Percentiles rank a stretch among this genome's conserved stretches.
Conservation (phyloP, 306 rosid genomes). For the Lotus japonicus region DNA sequence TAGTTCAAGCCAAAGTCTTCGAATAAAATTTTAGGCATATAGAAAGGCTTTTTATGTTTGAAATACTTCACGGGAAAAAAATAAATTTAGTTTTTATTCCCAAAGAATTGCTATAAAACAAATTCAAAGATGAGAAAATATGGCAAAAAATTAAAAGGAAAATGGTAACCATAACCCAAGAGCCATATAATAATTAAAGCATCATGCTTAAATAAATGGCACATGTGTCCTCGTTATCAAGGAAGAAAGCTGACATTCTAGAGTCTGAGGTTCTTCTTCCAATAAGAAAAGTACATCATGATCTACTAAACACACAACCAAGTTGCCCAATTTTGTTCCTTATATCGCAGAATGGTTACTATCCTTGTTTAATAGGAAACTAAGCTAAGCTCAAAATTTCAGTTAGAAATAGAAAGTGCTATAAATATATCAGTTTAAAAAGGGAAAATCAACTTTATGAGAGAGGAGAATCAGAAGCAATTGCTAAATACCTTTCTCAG, state of each 20-base stretch:
- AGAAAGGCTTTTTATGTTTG: neutral
- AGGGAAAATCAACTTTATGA: slow-evolving; percentile 8
- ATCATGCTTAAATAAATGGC: slow-evolving; percentile 2
- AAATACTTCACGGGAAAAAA: neutral
- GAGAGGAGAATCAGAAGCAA: slow-evolving; percentile 11
- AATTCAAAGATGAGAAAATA: too few species aligned
- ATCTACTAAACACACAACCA: slow-evolving; percentile 6
- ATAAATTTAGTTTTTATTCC: too few species aligned
- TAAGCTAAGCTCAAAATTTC: slow-evolving; percentile 13
- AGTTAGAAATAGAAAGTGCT: slow-evolving; percentile 6
- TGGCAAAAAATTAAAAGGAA: too few species aligned
- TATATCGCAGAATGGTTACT: neutral
- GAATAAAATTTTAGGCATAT: neutral
- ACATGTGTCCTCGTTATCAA: slow-evolving; percentile 1
- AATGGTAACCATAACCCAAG: too few species aligned
- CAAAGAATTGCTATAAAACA: too few species aligned
- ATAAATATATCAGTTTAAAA: slow-evolving; percentile 5
- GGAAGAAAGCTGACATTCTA: slow-evolving; percentile 2
- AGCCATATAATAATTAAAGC: neutral
- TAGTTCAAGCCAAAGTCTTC: too few species aligned
- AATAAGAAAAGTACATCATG: neutral
- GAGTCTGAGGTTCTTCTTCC: neutral
- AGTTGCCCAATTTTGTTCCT: neutral
- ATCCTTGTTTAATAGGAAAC: slow-evolving; percentile 13
- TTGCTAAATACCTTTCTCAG: slow-evolving; percentile 47